A percentile compares a stretch with the other conserved stretches of the same genome.
phyloP scores from a whole-genome alignment of 306 rosid genomes.

The Herpetospermum pedunculosum region DNA sequence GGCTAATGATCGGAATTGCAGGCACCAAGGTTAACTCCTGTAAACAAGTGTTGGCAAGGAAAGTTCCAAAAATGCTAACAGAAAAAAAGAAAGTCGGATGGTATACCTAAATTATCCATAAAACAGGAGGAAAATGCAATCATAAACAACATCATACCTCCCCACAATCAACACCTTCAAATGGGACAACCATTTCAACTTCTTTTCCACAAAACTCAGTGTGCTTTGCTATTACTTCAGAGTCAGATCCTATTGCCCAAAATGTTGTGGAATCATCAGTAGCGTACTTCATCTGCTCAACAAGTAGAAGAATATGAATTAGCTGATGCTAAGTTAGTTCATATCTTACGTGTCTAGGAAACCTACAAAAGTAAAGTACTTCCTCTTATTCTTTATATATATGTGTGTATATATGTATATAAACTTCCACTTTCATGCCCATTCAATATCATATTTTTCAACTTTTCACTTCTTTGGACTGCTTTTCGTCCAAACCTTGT shows the following conservation, averaged over 20 bases:
- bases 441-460: background rate
- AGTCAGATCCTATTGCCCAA: conserved; percentile 85
- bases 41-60: background rate
- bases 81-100: background rate
- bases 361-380: background rate
- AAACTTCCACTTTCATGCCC: background rate
- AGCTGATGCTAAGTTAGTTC: conserved; percentile 11
- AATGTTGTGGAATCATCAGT: conserved; percentile 83
- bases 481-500: background rate
- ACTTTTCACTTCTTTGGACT: background rate
- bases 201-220: conserved; percentile 60
- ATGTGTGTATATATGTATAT: background rate
- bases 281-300: conserved; percentile 64
- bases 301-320: conserved; percentile 12
- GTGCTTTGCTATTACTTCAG: conserved; percentile 69
- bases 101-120: background rate
- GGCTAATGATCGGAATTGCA: background rate
- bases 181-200: conserved; percentile 88
- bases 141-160: conserved; percentile 45
- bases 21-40: background rate
- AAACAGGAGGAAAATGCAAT: background rate
- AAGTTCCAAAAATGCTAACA: background rate
- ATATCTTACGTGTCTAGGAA: conserved; percentile 1
- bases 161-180: conserved; percentile 60
- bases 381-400: background rate